Base-by-base conservation (phyloP, 2,329 filamentous ascomycete species). In the Zalaria sp. region DNA sequence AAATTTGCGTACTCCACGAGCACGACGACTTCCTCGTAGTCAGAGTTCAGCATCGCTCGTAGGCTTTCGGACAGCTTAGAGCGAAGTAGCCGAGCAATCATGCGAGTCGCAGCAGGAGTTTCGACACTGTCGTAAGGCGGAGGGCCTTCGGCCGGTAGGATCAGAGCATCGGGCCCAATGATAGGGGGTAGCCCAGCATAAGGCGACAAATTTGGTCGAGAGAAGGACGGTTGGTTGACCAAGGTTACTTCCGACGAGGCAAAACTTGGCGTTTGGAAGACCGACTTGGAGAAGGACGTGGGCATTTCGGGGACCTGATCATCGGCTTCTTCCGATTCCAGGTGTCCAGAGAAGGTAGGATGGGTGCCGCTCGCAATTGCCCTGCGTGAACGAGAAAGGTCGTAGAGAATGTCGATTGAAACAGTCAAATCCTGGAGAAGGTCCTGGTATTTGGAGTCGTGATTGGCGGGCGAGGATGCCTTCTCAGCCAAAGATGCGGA, bases 351-450 rank as follows among this genome's bases (percentile, higher is more conserved):
- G 38, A 59, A 58, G 11, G 46, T 53, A 2, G 59, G 58, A 47
- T 60, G 58, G 35, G 59, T 55, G 35, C 57, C 58, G 7, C 56
- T 47, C 25, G 55, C 53, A 8, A 62, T 47, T n/a, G 67, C 63
- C 46, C 69, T 64, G 18, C 81, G 68, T 9, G 80, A 81, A 39
- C 78, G 67, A 0, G 82, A 86, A 9, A 88, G 66, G 53, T 87
- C 81, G 57, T 83, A 87, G 1, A 89, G 69, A 0, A 80, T 85
- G 59, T 88, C 83, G 56, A 88, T 85, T 2, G 81, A 85, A 4
- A 76, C 75, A 10, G 81, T 87, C 48, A 88, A 65, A 52, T 88
- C 82, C 47, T 73, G 72, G 34, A 87, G 73, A 9, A 88, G 66
- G 51, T 86, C 81, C 51, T 83, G 77, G 51, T 88, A 87, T 42